A percentile compares a stretch with the other conserved stretches of the same genome.
phyloP scores from a whole-genome alignment of 192 early-diverging fungal species.

The Coemansia pectinata region DNA sequence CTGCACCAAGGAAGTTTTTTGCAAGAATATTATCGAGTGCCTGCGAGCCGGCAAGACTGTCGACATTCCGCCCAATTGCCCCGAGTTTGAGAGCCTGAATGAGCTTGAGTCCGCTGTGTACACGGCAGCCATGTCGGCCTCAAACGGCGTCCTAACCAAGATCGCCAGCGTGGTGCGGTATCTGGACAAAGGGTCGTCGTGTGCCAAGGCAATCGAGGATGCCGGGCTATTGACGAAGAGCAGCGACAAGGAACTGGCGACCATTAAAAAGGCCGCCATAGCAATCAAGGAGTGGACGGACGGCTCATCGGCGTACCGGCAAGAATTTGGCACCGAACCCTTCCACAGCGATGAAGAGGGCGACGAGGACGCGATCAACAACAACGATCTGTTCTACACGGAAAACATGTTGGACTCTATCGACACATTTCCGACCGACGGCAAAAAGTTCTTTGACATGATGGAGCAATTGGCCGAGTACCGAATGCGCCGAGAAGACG shows the following conservation, averaged over 20 bases:
- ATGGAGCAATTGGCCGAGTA: slow-evolving; percentile 94
- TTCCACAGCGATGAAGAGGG: slow-evolving; percentile 7
- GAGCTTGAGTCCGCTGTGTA: slow-evolving; percentile 18
- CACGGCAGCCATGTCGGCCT: slow-evolving; percentile 7
- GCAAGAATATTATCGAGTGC: slow-evolving; percentile 14
- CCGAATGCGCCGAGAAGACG: slow-evolving; percentile 79
- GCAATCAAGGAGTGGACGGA: slow-evolving; percentile 16
- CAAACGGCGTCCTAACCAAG: background rate
- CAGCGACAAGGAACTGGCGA: slow-evolving; percentile 7
- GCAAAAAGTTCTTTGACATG: slow-evolving; percentile 93
- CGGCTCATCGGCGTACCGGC: slow-evolving; percentile 6
- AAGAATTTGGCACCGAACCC: slow-evolving; percentile 13
- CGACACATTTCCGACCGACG: slow-evolving; percentile 69
- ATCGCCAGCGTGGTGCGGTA: background rate
- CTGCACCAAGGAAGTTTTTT: slow-evolving; percentile 5
- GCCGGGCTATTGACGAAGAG: slow-evolving; percentile 6
- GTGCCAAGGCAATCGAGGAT: slow-evolving; percentile 1
- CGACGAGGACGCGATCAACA: slow-evolving; percentile 14
- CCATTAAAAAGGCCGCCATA: slow-evolving; percentile 7
- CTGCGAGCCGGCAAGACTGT: background rate
- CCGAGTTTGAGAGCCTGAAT: slow-evolving; percentile 10
- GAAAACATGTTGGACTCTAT: slow-evolving; percentile 45
- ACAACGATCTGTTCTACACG: slow-evolving; percentile 52
- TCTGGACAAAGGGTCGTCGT: slow-evolving; percentile 1
- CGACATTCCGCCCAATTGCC: slow-evolving; percentile 13